Percentiles rank a stretch among this genome's conserved stretches.
These are phyloP conservation scores for Phoma sp. DNA, from an alignment of 2,329 filamentous ascomycete species.

Conservation along the genomic window DNA sequence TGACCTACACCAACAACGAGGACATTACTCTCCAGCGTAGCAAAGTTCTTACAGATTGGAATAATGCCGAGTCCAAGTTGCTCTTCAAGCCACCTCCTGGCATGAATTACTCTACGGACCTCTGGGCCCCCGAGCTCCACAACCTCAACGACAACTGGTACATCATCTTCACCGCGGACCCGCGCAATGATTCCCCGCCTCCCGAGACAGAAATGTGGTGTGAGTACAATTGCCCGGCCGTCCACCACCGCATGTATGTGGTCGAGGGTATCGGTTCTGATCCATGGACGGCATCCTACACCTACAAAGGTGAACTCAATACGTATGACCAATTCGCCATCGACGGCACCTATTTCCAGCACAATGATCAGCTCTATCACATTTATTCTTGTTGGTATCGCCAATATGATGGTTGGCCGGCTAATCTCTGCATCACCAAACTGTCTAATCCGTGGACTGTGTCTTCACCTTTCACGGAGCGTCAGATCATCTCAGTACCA, in stretches of 20 bases:
- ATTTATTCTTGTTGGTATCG: slow-evolving; percentile 52
- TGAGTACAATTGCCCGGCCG: slow-evolving; percentile 58
- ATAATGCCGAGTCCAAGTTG: slow-evolving; percentile 52
- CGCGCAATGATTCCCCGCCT: slow-evolving; percentile 55
- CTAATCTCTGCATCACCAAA: slow-evolving; percentile 62
- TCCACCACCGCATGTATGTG: slow-evolving; percentile 61
- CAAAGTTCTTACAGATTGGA: slow-evolving; percentile 54
- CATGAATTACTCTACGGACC: slow-evolving; percentile 55
- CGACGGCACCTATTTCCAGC: slow-evolving; percentile 61
- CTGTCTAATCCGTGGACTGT: slow-evolving; percentile 59
- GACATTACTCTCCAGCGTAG: slow-evolving; percentile 55
- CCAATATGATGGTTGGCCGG: slow-evolving; percentile 59
- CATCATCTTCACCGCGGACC: slow-evolving; percentile 62
- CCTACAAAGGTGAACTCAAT: slow-evolving; percentile 56
- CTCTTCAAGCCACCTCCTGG: slow-evolving; percentile 53
- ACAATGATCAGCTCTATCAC: slow-evolving; percentile 48
- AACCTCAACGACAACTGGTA: slow-evolving; percentile 58
- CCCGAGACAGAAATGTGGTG: slow-evolving; percentile 59
- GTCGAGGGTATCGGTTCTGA: slow-evolving; percentile 53
- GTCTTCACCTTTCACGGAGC: slow-evolving; percentile 54
- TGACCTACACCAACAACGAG: slow-evolving; percentile 55
- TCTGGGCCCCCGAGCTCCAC: slow-evolving; percentile 62
- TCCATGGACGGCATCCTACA: slow-evolving; percentile 56
- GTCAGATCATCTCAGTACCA: slow-evolving; percentile 57
- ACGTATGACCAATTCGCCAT: slow-evolving; percentile 63